Base-by-base conservation (phyloP, 306 rosid species). In the Quercus parvula region DNA sequence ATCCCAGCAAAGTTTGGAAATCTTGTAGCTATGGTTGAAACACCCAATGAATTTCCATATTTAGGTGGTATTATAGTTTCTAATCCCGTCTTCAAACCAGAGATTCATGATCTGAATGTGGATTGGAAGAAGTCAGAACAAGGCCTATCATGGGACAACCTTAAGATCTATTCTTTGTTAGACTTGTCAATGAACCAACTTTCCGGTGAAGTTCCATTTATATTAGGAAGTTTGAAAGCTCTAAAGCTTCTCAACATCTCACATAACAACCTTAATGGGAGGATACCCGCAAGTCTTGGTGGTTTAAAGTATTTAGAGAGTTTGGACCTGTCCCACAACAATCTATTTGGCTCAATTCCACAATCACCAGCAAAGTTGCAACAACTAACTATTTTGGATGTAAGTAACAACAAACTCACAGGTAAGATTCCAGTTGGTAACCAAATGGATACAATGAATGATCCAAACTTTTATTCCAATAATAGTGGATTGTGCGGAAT, bases 211-310 rank as follows among this genome's bases (percentile, higher is more conserved):
- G 72, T 82, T 52, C 81, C 81, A 1, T 17, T 20, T 33, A 54
- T 78, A 52, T 20, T 82, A 13, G 85, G 82, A 19, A n/a, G 68
- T 75, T 54, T 73, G 25, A 77, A 66, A 75, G 82, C 56, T 61
- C 67, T 77, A n/a, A 77, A 82, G 70, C 78, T 82, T 68, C 82
- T 82, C 54, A 82, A 82, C 78, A 25, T 82, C 30, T 74, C 85
- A 52, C 20, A 77, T 58, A 73, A 82, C 82, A 63, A 72, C 41
- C 70, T 82, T 7, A 63, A 30, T 27, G 82, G 85, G 19, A 56
- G 56, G 5, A 64, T 82, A 54, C 85, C 85, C 73, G 38, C 75
- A 28, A 82, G 85, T 56, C 66, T 82, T 10, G 82, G 85, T 6
- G 33, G 64, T 35, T 82, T 82, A 17, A 79, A 82, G 51, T 56